Percentiles rank a stretch among this genome's conserved stretches.
Evolutionary conservation across 805 yeast species (phyloP).

Genomic region (Candida hispaniensis): DNA sequence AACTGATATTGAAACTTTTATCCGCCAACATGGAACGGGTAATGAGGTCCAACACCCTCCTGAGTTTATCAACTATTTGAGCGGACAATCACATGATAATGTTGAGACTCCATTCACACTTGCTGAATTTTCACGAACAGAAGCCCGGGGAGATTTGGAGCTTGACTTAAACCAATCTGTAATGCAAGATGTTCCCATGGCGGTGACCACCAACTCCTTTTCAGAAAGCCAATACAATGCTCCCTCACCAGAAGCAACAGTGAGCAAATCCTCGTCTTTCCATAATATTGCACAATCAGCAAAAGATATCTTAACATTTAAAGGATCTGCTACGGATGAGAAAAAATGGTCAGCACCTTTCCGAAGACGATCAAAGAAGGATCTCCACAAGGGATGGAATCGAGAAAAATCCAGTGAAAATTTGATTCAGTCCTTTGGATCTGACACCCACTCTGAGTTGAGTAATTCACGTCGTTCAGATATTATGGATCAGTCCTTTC

Average conservation of each 20-base stretch:
- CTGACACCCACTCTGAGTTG: no score
- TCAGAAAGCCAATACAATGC: no score
- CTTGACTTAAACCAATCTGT: no score
- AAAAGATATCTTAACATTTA: constrained; percentile 11
- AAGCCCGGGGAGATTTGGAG: constrained; percentile 3
- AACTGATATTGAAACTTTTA: constrained; percentile 47
- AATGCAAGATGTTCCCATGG: no score
- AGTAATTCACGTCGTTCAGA: no score
- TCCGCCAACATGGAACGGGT: constrained; percentile 52
- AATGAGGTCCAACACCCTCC: constrained; percentile 48
- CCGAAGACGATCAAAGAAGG: constrained; percentile 31
- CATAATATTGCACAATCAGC: constrained; percentile 14
- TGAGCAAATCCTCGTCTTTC: constrained; percentile 13
- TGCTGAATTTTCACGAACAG: constrained; percentile 29
- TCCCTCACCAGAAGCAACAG: no score
- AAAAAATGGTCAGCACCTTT: constrained; percentile 38
- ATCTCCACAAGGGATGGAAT: constrained; percentile 24
- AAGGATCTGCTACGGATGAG: constrained; percentile 3
- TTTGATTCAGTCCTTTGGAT: no score
- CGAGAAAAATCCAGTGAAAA: constrained; percentile 15
- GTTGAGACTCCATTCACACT: constrained; percentile 24
- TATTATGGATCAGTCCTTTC: no score
- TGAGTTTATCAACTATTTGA: constrained; percentile 49
- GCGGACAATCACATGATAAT: constrained; percentile 33
- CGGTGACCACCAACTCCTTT: no score